Conservation (phyloP, 2,329 filamentous ascomycete species). For the Cordyceps cateniannulata region DNA sequence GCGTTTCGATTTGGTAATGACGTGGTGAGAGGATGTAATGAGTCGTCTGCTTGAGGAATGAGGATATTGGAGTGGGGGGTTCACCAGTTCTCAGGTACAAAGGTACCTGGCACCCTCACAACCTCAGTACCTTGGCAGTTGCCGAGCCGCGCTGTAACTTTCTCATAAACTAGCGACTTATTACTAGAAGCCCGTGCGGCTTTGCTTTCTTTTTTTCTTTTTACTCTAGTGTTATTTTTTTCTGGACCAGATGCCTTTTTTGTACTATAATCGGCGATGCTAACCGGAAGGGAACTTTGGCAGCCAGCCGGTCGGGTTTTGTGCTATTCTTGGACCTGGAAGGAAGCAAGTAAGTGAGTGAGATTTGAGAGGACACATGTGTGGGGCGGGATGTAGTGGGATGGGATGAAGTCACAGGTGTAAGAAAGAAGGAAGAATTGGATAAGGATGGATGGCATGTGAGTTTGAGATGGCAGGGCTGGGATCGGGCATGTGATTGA, state of each 20-base stretch:
- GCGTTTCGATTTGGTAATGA: slow-evolving; percentile 6
- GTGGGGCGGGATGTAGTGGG: neutral
- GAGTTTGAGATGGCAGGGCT: too few species aligned
- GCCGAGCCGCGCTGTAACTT: too few species aligned
- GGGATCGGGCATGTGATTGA: neutral
- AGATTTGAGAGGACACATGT: neutral
- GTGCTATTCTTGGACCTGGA: neutral
- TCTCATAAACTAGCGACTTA: too few species aligned
- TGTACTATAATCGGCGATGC: neutral
- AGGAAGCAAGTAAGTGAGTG: neutral
- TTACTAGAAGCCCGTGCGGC: neutral
- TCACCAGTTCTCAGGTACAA: neutral
- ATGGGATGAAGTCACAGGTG: too few species aligned
- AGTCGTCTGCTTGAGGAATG: neutral
- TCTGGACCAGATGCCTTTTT: neutral
- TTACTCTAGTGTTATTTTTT: neutral
- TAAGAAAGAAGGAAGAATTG: neutral
- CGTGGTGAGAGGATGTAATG: neutral
- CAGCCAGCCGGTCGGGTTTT: neutral
- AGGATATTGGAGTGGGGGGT: neutral
- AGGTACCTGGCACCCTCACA: too few species aligned
- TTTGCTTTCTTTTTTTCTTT: too few species aligned
- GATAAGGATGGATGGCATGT: too few species aligned
- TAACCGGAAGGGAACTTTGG: neutral
- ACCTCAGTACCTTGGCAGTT: too few species aligned